These are phyloP conservation scores for Daucus carota DNA, from an alignment of 129 eudicot species.

Conservation along the genomic window DH1_v3.0 NC_030382.2:10966501-10967000, in stretches of 20 bases:
- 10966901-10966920: background rate
- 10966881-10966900: background rate
- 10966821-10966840: background rate
- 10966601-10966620: background rate
- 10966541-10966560: background rate
- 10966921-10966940: background rate
- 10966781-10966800: background rate
- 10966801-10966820: background rate
- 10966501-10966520: background rate
- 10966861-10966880: background rate
- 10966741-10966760: constrained; percentile 1
- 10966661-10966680: background rate
- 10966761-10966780: background rate
- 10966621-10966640: background rate
- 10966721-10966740: background rate
- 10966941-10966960: background rate
- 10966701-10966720: background rate
- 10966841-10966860: background rate
- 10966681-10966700: background rate
- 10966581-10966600: background rate
- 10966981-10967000: constrained; percentile 1
- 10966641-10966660: background rate
- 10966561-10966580: background rate
- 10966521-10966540: background rate
- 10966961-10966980: constrained; percentile 5